Conservation (phyloP, 805 yeast species). For the Suhomyces sp. region DNA sequence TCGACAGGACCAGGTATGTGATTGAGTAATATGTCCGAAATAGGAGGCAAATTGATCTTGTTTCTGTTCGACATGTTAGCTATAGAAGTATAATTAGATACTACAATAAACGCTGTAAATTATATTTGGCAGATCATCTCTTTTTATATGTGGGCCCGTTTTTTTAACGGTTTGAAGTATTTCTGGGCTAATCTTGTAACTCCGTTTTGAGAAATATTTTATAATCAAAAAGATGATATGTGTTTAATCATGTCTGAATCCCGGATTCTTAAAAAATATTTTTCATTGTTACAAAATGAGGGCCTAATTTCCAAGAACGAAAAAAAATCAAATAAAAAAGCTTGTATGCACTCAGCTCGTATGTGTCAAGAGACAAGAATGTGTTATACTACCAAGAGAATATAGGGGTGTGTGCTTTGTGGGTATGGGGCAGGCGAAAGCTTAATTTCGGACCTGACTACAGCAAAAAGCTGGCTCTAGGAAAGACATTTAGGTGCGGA, state of each 20-base stretch:
- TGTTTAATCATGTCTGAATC: conserved; percentile 5
- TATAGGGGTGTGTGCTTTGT: background rate
- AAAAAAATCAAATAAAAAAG: background rate
- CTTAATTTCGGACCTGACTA: background rate
- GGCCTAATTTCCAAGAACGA: background rate
- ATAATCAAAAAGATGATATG: conserved; percentile 1
- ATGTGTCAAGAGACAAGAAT: background rate
- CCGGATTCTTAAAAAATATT: conserved; percentile 3
- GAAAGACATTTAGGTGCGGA: background rate
- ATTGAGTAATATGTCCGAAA: conserved; percentile 34
- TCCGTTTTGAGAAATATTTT: conserved; percentile 6
- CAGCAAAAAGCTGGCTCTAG: background rate
- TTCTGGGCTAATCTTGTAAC: background rate
- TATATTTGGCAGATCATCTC: background rate
- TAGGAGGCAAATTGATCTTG: conserved; percentile 40
- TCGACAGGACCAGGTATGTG: conserved; percentile 5
- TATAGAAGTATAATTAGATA: background rate
- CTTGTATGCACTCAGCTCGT: background rate
- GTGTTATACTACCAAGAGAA: background rate
- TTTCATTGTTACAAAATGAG: background rate
- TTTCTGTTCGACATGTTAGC: conserved; percentile 7
- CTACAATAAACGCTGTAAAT: background rate
- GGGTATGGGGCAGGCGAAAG: background rate
- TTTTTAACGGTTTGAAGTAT: conserved; percentile 3
- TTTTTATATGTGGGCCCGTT: conserved; percentile 1